Base-by-base conservation (phyloP, 1,284 basidiomycete genomes). In the Moesziomyces antarcticus region DNA sequence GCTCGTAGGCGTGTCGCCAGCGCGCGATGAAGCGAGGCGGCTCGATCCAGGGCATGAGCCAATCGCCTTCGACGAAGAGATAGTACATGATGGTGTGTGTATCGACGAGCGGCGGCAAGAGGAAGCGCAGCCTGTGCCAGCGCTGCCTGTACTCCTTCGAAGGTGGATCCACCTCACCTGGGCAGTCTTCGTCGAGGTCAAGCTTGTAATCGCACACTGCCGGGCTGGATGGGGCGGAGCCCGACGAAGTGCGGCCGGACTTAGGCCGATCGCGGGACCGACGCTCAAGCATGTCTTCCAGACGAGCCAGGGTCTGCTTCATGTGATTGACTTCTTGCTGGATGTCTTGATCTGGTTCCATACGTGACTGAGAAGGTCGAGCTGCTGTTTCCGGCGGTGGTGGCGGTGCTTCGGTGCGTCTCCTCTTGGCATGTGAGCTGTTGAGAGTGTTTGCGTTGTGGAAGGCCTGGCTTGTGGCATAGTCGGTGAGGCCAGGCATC, bases 71-170 rank as follows among this genome's bases (percentile, higher is more conserved):
- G 44, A 53, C 48, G 33, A 66, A 53, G 27, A 60, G 21, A 51
- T 65, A 55, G 48, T 62, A 54, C 57, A 66, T 56, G 45, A 71
- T 56, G 40, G 52, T 35, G 30, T 71, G 57, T 14, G 52, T 71
- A n/a, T 71, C 68, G 41, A 53, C 47, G 42, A 71, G 52, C 9
- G 68, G 62, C 7, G 68, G 68, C 4, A 66, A 30, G 10, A 65
- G 10, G 13, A 50, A 40, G 22, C 62, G 56, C 3, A 69, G 45
- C 5, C 53, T 46, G 27, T 61, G 59, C 65, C 65, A 68, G 42
- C 65, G 50, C 27, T 54, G 50, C 11, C 55, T 42, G 14, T 42
- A 41, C 16, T 61, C 50, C 43, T n/a, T 50, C 0, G 55, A 61
- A 7, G 65, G 59, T 25, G 65, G 55, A 42, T 54, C 50, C 5